These are phyloP conservation scores for Ceratocystis ficicola DNA, from an alignment of 2,329 filamentous ascomycete species.

Conservation along the genomic window DNA sequence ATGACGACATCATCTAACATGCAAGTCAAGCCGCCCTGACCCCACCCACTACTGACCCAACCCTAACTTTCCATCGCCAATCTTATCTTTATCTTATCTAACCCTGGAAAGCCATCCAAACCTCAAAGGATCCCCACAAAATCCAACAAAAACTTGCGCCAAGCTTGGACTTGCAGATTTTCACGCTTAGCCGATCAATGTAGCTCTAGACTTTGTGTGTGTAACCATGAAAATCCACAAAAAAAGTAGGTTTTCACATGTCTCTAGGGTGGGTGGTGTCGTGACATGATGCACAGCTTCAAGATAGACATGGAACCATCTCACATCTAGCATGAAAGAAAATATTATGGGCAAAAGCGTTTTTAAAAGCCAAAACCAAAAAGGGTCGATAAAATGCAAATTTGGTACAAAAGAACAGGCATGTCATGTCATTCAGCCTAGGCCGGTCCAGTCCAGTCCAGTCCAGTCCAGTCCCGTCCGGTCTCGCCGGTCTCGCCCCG, in stretches of 20 bases:
- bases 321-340: no score
- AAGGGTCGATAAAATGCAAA: slow-evolving; percentile 21
- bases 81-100: background rate
- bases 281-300: slow-evolving; percentile 7
- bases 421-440: slow-evolving; percentile 2
- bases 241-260: slow-evolving; percentile 4
- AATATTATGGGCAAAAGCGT: no score
- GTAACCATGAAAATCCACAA: slow-evolving; percentile 10
- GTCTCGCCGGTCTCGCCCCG: slow-evolving; percentile 6
- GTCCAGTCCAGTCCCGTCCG: background rate
- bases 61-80: background rate
- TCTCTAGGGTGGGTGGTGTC: background rate
- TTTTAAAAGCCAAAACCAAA: slow-evolving; percentile 16
- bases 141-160: background rate
- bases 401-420: slow-evolving; percentile 21
- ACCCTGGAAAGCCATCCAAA: background rate
- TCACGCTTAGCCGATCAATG: background rate
- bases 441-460: background rate
- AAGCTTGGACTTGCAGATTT: slow-evolving; percentile 1
- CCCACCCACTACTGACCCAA: background rate
- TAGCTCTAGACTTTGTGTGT: slow-evolving; percentile 3
- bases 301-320: background rate
- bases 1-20: background rate
- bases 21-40: background rate
- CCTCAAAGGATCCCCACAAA: slow-evolving; percentile 6